A percentile compares a stretch with the other conserved stretches of the same genome.
Conservation (phyloP, 2,329 filamentous ascomycete genomes). For the Fusarium pseudonygamai region DNA sequence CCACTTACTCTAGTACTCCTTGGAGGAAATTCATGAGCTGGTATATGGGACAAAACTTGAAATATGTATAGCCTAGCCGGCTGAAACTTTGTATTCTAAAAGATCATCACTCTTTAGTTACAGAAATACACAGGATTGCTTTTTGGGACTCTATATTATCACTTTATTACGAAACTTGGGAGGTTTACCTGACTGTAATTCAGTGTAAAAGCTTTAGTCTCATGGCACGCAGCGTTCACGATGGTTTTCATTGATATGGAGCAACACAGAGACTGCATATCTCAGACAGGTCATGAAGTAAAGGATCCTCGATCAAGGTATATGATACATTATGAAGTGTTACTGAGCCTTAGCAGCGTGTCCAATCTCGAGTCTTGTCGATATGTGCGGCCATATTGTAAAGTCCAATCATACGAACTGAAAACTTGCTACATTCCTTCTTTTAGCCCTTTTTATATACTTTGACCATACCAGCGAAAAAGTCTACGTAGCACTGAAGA, state of each 20-base stretch:
- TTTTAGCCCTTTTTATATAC: not conserved
- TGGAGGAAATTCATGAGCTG: not conserved
- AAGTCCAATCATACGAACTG: not conserved
- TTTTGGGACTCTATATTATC: not conserved
- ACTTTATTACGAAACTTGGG: not conserved
- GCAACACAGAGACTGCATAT: not conserved
- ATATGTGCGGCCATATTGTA: no score
- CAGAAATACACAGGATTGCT: not conserved
- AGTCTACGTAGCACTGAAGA: not conserved
- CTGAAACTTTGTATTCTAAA: not conserved
- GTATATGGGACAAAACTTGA: no score
- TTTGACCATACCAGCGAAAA: no score
- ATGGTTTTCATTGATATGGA: not conserved
- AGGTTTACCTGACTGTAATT: not conserved
- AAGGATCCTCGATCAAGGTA: not conserved
- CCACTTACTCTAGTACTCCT: not conserved
- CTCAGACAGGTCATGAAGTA: fast-evolving
- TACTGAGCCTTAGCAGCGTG: no score
- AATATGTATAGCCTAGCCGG: no score
- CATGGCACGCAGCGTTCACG: not conserved
- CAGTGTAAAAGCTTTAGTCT: not conserved
- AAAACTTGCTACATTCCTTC: not conserved
- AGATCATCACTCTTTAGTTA: not conserved
- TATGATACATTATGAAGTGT: not conserved
- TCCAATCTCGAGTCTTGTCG: not conserved